phyloP scores from a whole-genome alignment of 768 basidiomycete genomes.

The Auriscalpium orientale region DNA sequence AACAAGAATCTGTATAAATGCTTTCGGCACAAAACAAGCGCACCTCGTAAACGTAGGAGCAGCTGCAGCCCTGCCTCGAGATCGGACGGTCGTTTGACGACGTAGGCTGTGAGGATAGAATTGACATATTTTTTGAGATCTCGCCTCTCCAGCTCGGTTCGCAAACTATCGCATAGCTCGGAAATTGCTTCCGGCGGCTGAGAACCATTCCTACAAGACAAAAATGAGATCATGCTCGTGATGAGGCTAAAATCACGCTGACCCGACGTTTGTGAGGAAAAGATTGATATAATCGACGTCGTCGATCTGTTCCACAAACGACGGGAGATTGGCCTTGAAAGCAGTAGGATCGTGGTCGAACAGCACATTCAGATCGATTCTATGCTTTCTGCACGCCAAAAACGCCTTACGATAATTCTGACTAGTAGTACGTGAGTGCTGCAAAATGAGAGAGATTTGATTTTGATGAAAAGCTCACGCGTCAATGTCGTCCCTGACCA shows the following conservation, averaged over 20 bases:
- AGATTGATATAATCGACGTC: constrained; percentile 92
- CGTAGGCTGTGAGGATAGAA: constrained; percentile 86
- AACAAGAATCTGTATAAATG: neutral
- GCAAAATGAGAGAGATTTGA: neutral
- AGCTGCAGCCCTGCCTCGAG: constrained; percentile 77
- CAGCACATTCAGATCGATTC: constrained; percentile 86
- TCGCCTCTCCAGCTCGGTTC: constrained; percentile 58
- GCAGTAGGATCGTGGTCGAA: constrained; percentile 68
- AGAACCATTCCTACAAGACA: constrained; percentile 46
- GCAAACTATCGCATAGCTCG: constrained; percentile 70
- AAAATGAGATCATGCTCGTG: neutral
- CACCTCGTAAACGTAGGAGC: constrained; percentile 74
- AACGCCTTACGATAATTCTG: constrained; percentile 82
- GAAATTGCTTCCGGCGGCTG: constrained; percentile 53
- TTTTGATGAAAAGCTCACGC: constrained; percentile 25
- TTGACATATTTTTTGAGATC: constrained; percentile 81
- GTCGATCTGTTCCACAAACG: constrained; percentile 77
- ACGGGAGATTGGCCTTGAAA: constrained; percentile 55
- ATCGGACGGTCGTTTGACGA: constrained; percentile 87
- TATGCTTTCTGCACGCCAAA: constrained; percentile 84
- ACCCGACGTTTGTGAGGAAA: constrained; percentile 85
- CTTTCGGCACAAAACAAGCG: constrained; percentile 14
- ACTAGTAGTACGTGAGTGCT: constrained; percentile 28
- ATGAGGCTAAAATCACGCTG: constrained; percentile 12
- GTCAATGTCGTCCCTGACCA: constrained; percentile 70